A percentile compares a stretch with the other conserved stretches of the same genome.
Evolutionary conservation across 495 filamentous ascomycete genomes (phyloP).

Genomic region (Chaetomidium leptoderma): DNA sequence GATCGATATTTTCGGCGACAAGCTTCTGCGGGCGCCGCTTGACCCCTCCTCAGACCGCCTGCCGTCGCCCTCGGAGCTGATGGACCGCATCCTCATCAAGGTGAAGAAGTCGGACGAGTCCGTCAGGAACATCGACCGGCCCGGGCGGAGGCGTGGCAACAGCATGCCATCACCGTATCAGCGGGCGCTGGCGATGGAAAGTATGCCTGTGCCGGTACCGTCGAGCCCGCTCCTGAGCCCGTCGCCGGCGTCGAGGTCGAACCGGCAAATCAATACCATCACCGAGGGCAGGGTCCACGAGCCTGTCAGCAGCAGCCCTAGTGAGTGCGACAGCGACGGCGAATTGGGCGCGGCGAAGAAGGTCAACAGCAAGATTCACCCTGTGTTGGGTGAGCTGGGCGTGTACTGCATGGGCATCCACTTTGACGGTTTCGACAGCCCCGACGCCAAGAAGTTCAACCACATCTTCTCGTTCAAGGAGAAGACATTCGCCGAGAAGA

Average conservation of each 20-base stretch:
- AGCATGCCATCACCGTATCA: conserved; percentile 75
- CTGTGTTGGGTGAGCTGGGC: conserved; percentile 75
- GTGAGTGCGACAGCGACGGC: conserved; percentile 55
- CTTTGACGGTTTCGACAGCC: conserved; percentile 65
- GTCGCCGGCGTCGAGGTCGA: conserved; percentile 33
- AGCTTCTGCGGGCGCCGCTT: conserved; percentile 70
- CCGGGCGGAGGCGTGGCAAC: conserved; percentile 62
- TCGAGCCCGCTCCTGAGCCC: conserved; percentile 53
- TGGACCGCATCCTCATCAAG: conserved; percentile 81
- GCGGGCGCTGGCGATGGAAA: conserved; percentile 55
- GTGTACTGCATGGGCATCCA: conserved; percentile 87
- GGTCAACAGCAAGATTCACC: conserved; percentile 80
- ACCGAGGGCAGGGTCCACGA: conserved; percentile 50
- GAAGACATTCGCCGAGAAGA: conserved; percentile 72
- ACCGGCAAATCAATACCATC: conserved; percentile 44
- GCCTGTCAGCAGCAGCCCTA: conserved; percentile 49
- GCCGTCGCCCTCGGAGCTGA: conserved; percentile 81
- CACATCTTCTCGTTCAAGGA: conserved; percentile 94
- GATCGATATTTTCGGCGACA: conserved; percentile 71
- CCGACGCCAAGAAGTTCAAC: conserved; percentile 78
- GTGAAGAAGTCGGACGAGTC: conserved; percentile 65
- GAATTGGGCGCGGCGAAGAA: conserved; percentile 54
- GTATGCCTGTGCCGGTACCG: conserved; percentile 46
- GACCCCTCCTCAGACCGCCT: conserved; percentile 60
- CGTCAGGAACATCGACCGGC: conserved; percentile 34